Evolutionary conservation across 2,329 filamentous ascomycete species (phyloP).

Genomic region (Corniculantispora saksenae): DNA sequence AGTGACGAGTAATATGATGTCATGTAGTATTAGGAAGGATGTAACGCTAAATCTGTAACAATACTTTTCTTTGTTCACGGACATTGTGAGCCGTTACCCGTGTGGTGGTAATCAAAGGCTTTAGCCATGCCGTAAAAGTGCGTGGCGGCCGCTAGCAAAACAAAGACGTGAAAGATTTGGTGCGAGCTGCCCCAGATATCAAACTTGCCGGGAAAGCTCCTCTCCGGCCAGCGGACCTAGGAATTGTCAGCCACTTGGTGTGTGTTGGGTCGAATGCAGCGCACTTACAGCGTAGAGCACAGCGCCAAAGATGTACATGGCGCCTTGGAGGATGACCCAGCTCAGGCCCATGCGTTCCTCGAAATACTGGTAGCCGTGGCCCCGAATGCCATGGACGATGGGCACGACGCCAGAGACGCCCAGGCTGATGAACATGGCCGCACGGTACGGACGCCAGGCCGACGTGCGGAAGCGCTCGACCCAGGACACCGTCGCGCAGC

Average conservation of each 20-base stretch:
- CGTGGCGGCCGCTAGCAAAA: conserved; percentile 76
- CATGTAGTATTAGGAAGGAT: background rate
- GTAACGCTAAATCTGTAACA: conserved; percentile 10
- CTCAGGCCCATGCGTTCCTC: conserved; percentile 74
- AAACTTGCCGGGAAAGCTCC: conserved; percentile 73
- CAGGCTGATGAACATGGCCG: conserved; percentile 85
- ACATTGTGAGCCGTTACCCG: conserved; percentile 55
- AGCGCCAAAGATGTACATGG: conserved; percentile 83
- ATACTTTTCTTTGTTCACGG: conserved; percentile 21
- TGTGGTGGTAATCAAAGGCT: conserved; percentile 86
- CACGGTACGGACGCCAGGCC: conserved; percentile 79
- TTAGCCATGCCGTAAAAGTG: conserved; percentile 80
- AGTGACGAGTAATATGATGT: conserved; percentile 18
- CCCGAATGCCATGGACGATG: conserved; percentile 70
- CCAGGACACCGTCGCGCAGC: conserved; percentile 75
- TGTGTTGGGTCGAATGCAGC: background rate
- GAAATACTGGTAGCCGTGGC: conserved; percentile 68
- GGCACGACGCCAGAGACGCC: conserved; percentile 83
- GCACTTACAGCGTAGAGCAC: conserved; percentile 75
- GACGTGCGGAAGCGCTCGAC: conserved; percentile 83
- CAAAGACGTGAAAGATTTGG: conserved; percentile 92
- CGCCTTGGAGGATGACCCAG: conserved; percentile 79
- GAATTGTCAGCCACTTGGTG: conserved; percentile 22
- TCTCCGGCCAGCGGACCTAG: conserved; percentile 78
- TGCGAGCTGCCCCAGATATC: conserved; percentile 94